Base-by-base conservation (phyloP, 2,329 filamentous ascomycete species). In the Huntiella moniliformis region DNA sequence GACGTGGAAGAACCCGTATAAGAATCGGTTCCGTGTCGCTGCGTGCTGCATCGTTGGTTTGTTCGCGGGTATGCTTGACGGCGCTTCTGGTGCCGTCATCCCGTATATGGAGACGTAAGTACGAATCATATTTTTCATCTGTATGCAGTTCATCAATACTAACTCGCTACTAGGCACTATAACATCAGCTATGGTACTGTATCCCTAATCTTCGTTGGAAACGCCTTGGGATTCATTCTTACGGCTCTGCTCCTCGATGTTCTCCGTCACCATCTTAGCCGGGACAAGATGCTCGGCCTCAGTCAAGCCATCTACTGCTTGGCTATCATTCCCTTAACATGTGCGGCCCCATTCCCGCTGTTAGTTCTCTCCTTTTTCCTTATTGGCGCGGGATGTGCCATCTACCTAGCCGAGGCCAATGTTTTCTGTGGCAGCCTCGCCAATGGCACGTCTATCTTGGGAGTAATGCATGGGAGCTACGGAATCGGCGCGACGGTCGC, bases 151-250 rank as follows among this genome's bases (percentile, higher is more conserved):
- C 16, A 15, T 28, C 16, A 41, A 33, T 7, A 5, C 12, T 18
- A 16, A 12, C 44, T 3, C 22, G 8, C 2, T 3, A 7, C 5
- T 39, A 74, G 70, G 38, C 59, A 81, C 54, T 92, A 88, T 56
- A 53, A 67, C 48, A 83, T 91, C 47, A 79, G 78, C 37, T 88
- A 91, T 57, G 79, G 77, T 2, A 61, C 84, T 6, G 81, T 91
- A 2, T 88, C 84, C 2, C 65, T 88, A 34, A 82, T 92, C 55
- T 92, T 91, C 63, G 71, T 91, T 28, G 73, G 78, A 38, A 82
- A 82, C 53, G 82, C 84, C 0, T 52, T 79, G 4, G 84, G 84
- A 12, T 92, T 85, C 62, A 77, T 92, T 55, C 59, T 70, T 10
- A 79, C 80, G 1, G 83, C 83, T 1, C 71, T 78, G 34, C 67